Conservation (phyloP, 768 basidiomycete genomes). For the Podaxis sp. region DNA sequence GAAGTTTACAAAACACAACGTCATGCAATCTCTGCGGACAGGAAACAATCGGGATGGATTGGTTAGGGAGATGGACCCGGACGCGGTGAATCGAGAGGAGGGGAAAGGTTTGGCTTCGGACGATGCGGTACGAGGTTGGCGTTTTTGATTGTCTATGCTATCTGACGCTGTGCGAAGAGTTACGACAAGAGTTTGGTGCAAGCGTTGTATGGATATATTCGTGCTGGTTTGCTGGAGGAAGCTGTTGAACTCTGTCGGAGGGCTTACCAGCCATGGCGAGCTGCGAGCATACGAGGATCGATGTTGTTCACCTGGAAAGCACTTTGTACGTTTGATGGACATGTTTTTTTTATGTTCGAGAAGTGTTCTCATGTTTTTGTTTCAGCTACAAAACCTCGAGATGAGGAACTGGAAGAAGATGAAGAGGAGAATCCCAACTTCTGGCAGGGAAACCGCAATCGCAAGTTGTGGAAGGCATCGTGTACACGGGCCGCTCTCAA, state of each 20-base stretch:
- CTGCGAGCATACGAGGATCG: conserved; percentile 85
- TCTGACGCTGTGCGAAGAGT: conserved; percentile 41
- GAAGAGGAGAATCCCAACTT: conserved; percentile 50
- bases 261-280: conserved; percentile 90
- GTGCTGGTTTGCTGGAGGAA: conserved; percentile 82
- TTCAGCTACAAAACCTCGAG: conserved; percentile 37
- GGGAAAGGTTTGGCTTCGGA: conserved; percentile 66
- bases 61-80: conserved; percentile 77
- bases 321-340: conserved; percentile 48
- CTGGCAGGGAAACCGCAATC: conserved; percentile 74
- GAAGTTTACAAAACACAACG: conserved; percentile 75
- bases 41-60: conserved; percentile 50
- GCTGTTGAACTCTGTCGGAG: conserved; percentile 81
- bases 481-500: conserved; percentile 80
- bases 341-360: neutral
- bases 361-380: neutral
- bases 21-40: conserved; percentile 63
- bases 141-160: neutral
- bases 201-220: conserved; percentile 77
- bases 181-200: conserved; percentile 80
- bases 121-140: conserved; percentile 59
- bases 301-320: conserved; percentile 74
- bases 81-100: conserved; percentile 64
- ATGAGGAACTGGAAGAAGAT: conserved; percentile 51
- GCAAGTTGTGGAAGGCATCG: conserved; percentile 85